Conservation (phyloP, 108 stramenopile species). For the Cylindrotheca fusiformis region DNA sequence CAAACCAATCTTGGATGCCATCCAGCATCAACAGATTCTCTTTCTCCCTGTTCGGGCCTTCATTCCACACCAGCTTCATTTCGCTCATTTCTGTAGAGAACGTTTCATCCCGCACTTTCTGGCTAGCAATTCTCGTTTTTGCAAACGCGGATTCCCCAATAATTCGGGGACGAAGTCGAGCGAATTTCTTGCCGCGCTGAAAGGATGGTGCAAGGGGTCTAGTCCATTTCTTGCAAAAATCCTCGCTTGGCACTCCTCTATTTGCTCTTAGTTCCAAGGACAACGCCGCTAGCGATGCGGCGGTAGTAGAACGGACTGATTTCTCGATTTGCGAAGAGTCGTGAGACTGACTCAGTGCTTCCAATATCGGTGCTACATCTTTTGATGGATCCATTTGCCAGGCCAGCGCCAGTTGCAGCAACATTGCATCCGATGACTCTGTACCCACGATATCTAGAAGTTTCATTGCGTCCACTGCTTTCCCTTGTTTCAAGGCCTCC, state of each 20-base stretch:
- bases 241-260: slow-evolving; percentile 11
- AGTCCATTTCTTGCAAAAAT: slow-evolving; percentile 41
- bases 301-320: slow-evolving; percentile 5
- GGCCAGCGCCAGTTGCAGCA: slow-evolving; percentile 55
- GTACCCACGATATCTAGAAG: slow-evolving; percentile 64
- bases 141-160: slow-evolving; percentile 46
- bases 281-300: slow-evolving; percentile 48
- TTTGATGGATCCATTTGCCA: slow-evolving; percentile 31
- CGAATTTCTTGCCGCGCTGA: slow-evolving; percentile 36
- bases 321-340: slow-evolving; percentile 11
- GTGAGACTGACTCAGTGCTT: slow-evolving; percentile 22
- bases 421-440: slow-evolving; percentile 44
- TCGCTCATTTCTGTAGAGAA: slow-evolving; percentile 37
- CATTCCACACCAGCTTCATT: slow-evolving; percentile 75
- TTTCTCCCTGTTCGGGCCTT: slow-evolving; percentile 68
- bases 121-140: background rate
- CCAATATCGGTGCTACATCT: slow-evolving; percentile 25
- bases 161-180: slow-evolving; percentile 37
- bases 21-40: slow-evolving; percentile 69
- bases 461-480: slow-evolving; percentile 50
- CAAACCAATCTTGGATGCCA: slow-evolving; percentile 81
- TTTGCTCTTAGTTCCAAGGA: slow-evolving; percentile 27
- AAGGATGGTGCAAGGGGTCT: slow-evolving; percentile 73
- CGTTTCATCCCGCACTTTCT: background rate
- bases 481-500: slow-evolving; percentile 34